Conservation (phyloP, 805 yeast species). For the Wickerhamomyces rabaulensis region DNA sequence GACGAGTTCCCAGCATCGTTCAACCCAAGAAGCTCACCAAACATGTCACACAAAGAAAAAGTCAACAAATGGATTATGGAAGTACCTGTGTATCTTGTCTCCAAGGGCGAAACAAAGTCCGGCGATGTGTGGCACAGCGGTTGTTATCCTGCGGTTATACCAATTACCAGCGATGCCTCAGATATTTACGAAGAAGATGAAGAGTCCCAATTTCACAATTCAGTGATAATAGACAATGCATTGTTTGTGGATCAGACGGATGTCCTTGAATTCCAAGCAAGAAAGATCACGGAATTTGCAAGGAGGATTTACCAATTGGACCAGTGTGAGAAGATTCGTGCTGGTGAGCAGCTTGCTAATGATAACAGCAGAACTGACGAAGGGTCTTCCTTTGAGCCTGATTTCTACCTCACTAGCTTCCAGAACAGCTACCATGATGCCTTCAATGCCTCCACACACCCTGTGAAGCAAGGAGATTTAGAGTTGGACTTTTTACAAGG, state of each 20-base stretch:
- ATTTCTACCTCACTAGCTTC: neutral
- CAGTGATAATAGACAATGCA: slow-evolving; percentile 3
- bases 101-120: neutral
- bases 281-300: slow-evolving; percentile 42
- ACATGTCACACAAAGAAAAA: slow-evolving; percentile 64
- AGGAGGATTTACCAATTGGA: slow-evolving; percentile 32
- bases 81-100: slow-evolving; percentile 42
- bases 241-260: slow-evolving; percentile 38
- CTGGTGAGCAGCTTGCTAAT: neutral
- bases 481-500: slow-evolving; percentile 4
- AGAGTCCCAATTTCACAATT: neutral
- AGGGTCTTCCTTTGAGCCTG: neutral
- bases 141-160: slow-evolving; percentile 48
- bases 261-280: slow-evolving; percentile 47
- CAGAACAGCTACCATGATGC: neutral
- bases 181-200: slow-evolving; percentile 7
- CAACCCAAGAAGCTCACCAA: slow-evolving; percentile 56
- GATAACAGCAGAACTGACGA: neutral
- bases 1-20: slow-evolving; percentile 40
- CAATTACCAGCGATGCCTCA: slow-evolving; percentile 14
- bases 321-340: slow-evolving; percentile 3
- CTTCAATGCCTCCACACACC: neutral
- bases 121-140: slow-evolving; percentile 30
- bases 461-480: neutral
- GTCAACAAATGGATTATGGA: slow-evolving; percentile 58